Base-by-base conservation (phyloP, 1,139 yeast species). In the Kazachstania sp. region DNA sequence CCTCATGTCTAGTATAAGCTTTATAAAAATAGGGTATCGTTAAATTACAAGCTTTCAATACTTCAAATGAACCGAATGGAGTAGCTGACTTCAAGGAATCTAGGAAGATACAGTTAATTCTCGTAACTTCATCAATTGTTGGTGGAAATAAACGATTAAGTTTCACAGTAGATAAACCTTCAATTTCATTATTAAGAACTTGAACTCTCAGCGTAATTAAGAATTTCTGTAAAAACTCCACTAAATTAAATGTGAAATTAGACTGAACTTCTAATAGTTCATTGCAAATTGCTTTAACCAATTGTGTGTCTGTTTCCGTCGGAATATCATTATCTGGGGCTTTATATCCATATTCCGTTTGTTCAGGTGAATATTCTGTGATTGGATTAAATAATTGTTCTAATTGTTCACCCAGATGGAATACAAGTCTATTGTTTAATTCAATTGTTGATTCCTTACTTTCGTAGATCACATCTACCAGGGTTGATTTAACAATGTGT, bases 1-100 rank as follows among this genome's bases (percentile, higher is more conserved):
- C 96, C 65, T 88, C 95, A 63, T 90, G 97, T 51, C 97, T 74
- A 71, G 88, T 85, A 56, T 86, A 86, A 0, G 97, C 95, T 60
- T 87, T 86, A 68, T 86, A 90, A 62, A 88, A 88, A 63, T 86
- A 87, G 0, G 97, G 96, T 26, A 90, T 72, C 0, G 92, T 81
- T 51, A 78, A 73, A 2, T 87, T 92, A 60, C 92, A 76, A 0
- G 92, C 95, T 53, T 78, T 81, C 49, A 90, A 65, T 5, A 86
- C 72, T 63, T 90, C 96, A 52, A 77, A 79, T 38, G 79, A 69
- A 3, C 96, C 96, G 60, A 66, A 78, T 0, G 81, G 78, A 2
- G 72, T 60, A 0, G 97, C 94, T 19, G 76, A 69, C 46, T 77
- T 77, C 49, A 90, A 68, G 19, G 94, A 78, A 56, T 85, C 95